phyloP scores from a whole-genome alignment of 164 flowering plant genomes.

The Chloranthus sessilifolius region DNA sequence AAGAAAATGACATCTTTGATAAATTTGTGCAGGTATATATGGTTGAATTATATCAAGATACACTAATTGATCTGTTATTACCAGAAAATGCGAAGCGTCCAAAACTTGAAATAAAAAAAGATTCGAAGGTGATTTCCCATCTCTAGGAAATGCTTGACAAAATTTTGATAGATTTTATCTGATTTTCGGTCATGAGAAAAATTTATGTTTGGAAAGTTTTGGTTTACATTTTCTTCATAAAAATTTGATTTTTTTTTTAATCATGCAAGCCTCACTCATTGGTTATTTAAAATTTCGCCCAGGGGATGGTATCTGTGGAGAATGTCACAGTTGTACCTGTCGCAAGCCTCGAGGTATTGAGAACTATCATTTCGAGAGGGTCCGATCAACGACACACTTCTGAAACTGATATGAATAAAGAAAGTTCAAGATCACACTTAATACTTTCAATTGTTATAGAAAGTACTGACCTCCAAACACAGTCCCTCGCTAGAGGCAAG shows the following conservation, averaged over 20 bases:
- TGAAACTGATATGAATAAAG: slow-evolving; percentile 96
- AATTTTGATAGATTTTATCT: background rate
- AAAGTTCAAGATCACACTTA: slow-evolving; percentile 95
- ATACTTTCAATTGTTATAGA: slow-evolving; percentile 88
- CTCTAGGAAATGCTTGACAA: background rate
- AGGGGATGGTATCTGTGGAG: slow-evolving; percentile 97
- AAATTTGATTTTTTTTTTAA: too few species aligned
- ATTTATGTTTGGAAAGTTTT: too few species aligned
- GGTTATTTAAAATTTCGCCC: background rate
- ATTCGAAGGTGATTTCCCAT: slow-evolving; percentile 61
- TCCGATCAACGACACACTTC: slow-evolving; percentile 86
- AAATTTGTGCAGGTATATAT: slow-evolving; percentile 75
- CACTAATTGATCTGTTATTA: slow-evolving; percentile 78
- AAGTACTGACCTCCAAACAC: slow-evolving; percentile 91
- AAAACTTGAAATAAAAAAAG: slow-evolving; percentile 92
- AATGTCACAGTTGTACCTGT: slow-evolving; percentile 69
- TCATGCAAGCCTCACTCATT: slow-evolving; percentile 5
- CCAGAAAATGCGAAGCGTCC: slow-evolving; percentile 63
- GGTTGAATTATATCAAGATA: slow-evolving; percentile 97
- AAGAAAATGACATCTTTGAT: too few species aligned
- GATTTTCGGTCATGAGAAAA: too few species aligned
- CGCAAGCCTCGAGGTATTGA: slow-evolving; percentile 74
- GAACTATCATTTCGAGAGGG: slow-evolving; percentile 60
- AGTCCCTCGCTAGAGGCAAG: slow-evolving; percentile 90
- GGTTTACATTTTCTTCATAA: too few species aligned